phyloP scores from a whole-genome alignment of 345 rosid species.

The Syzygium jambos region DNA sequence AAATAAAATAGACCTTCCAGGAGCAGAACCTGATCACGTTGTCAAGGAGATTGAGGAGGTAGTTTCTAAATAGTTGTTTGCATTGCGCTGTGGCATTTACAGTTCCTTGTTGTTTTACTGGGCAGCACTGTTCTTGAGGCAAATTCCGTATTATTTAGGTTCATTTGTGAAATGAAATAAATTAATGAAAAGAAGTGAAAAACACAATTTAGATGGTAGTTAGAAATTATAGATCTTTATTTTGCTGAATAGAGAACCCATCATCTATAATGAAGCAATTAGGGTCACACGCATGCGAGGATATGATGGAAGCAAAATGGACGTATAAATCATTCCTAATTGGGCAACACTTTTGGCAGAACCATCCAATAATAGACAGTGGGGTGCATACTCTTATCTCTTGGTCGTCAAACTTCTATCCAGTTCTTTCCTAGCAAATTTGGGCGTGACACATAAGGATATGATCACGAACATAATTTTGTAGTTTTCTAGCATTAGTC shows the following conservation, averaged over 20 bases:
- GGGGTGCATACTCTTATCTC: not conserved
- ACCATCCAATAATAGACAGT: not conserved
- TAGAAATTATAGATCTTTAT: not conserved
- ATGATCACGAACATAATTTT: not conserved
- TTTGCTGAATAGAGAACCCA: not conserved
- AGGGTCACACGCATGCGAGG: not conserved
- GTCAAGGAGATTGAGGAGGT: constrained; percentile 96
- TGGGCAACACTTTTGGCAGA: not conserved
- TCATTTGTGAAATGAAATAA: not conserved
- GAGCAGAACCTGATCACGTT: constrained; percentile 87
- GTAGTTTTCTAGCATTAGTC: not conserved
- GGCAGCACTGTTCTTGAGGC: not conserved
- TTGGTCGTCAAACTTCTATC: not conserved
- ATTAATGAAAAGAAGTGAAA: not conserved
- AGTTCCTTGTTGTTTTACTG: not conserved
- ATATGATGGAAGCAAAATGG: not conserved
- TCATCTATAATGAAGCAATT: not conserved
- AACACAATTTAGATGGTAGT: not conserved
- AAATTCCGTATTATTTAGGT: not conserved
- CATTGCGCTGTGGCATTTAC: not conserved
- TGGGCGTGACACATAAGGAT: not conserved
- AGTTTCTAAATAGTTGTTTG: not conserved
- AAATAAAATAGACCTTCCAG: constrained; percentile 98
- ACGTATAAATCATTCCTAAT: not conserved
- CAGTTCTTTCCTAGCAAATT: not conserved